Percentiles rank a stretch among this genome's conserved stretches.
Evolutionary conservation across 306 rosid species (phyloP).

Genomic region (Casuarina glauca): DNA sequence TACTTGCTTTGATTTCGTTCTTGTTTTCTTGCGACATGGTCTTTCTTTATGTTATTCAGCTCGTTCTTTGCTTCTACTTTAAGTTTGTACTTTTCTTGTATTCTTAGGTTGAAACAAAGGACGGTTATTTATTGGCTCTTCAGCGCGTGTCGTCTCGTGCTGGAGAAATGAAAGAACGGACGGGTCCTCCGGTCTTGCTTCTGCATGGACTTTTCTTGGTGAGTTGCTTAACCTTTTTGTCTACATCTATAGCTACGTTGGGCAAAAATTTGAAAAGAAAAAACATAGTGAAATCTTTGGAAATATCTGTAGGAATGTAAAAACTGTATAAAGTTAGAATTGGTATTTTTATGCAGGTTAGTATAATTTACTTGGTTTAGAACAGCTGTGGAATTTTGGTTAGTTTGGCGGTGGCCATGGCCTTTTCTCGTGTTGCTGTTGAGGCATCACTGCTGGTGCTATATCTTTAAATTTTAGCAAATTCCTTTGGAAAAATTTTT

Average conservation of each 20-base stretch:
- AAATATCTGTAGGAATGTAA: background rate
- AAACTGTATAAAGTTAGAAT: background rate
- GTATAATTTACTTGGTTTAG: background rate
- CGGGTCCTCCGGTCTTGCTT: conserved; percentile 78
- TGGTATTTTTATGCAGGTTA: background rate
- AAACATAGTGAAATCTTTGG: background rate
- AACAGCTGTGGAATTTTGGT: background rate
- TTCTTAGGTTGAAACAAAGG: conserved; percentile 67
- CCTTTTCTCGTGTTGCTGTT: background rate
- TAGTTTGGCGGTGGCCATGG: background rate
- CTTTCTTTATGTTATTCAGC: background rate
- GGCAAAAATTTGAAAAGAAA: background rate
- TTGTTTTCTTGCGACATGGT: background rate
- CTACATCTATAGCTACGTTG: background rate
- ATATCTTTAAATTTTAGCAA: background rate
- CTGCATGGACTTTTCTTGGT: conserved; percentile 91
- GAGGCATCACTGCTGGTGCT: background rate
- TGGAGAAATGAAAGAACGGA: conserved; percentile 26
- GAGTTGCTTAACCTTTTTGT: conserved; percentile 13
- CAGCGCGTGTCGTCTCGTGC: conserved; percentile 69
- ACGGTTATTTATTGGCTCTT: conserved; percentile 79
- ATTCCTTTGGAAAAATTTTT: background rate
- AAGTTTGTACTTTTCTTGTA: background rate
- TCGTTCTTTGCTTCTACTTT: background rate
- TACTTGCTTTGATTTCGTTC: background rate